Conservation (phyloP, 495 filamentous ascomycete genomes). For the Talaromyces nanjingensis region DNA sequence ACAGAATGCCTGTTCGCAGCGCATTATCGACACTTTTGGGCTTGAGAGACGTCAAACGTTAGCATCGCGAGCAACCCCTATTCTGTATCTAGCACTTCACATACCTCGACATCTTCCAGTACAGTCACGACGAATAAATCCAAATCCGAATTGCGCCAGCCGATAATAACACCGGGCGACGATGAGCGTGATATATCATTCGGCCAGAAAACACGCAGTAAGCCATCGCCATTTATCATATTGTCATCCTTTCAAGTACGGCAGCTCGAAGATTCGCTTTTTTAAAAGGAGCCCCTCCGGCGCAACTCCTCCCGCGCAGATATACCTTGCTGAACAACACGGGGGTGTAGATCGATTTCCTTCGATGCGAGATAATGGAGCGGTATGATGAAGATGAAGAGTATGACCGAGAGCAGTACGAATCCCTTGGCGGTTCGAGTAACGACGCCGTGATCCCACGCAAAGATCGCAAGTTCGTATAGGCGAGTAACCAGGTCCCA, state of each 20-base stretch:
- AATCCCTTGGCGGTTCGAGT: constrained; percentile 70
- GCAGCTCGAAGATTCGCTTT: background rate
- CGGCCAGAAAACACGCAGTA: constrained; percentile 98
- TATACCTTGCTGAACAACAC: constrained; percentile 72
- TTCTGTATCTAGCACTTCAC: constrained; percentile 29
- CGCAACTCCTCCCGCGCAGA: constrained; percentile 93
- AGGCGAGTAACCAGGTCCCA: constrained; percentile 95
- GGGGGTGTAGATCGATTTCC: constrained; percentile 73
- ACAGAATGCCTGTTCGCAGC: constrained; percentile 72
- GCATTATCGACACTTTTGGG: constrained; percentile 77
- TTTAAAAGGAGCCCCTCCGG: constrained; percentile 88
- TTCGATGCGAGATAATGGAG: constrained; percentile 63
- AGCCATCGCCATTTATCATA: constrained; percentile 72
- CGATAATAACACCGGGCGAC: constrained; percentile 77
- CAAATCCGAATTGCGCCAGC: constrained; percentile 87
- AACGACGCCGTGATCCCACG: constrained; percentile 97
- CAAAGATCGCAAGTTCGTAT: constrained; percentile 93
- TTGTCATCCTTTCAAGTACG: constrained; percentile 62
- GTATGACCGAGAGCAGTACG: constrained; percentile 65
- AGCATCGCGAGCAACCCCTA: constrained; percentile 11
- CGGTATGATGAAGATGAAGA: constrained; percentile 68
- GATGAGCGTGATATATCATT: constrained; percentile 70
- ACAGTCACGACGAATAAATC: constrained; percentile 88
- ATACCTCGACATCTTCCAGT: constrained; percentile 84
- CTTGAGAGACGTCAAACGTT: constrained; percentile 27